Evolutionary conservation across 1,284 basidiomycete species (phyloP), one percentile per base, ranked within the genome.

Genomic region (Microbotryum scabiosae): DNA sequence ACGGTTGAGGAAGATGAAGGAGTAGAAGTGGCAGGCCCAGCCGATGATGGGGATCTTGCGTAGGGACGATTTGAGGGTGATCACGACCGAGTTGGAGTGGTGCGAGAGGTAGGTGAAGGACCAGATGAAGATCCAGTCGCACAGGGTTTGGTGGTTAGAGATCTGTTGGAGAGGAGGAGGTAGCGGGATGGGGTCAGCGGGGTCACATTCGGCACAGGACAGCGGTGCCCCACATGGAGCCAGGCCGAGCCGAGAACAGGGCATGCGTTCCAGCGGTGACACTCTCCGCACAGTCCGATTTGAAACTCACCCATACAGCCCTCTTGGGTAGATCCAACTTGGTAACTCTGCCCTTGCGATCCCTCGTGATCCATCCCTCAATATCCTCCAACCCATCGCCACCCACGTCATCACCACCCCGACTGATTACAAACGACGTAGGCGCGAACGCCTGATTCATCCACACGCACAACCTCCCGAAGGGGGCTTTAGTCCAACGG

Each of bases 201-300:
- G 23, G 23, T 4, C 16, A n/a, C 9, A 23, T 18, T n/a, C 60
- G 10, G 16, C 64, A 91, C 91, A 94, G 41, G 87, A 81, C 70
- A 92, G 93, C 84, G 78, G 75, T 78, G 86, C 88, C 76, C 94
- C 91, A 4, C 84, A 82, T 94, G 92, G 23, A 89, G 81, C 86
- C 93, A 69, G 46, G 28, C 46, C n/a, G n/a, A 21, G 25, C 36
- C 21, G 51, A 59, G 46, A 43, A 59, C 12, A 30, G 30, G 7
- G 30, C 30, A 30, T 9, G 30, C 30, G 30, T 30, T 30, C 30
- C 30, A 30, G 30, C 30, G 30, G 30, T 30, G 30, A 6, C 30
- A 30, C 30, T 30, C 30, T 30, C 30, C 10, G 30, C 7, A n/a
- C n/a, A n/a, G n/a, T n/a, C 46, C 16, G 23, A 45, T n/a, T 49